These are phyloP conservation scores for Trametes cingulata DNA, from an alignment of 768 basidiomycete genomes.

Conservation along the genomic window DNA sequence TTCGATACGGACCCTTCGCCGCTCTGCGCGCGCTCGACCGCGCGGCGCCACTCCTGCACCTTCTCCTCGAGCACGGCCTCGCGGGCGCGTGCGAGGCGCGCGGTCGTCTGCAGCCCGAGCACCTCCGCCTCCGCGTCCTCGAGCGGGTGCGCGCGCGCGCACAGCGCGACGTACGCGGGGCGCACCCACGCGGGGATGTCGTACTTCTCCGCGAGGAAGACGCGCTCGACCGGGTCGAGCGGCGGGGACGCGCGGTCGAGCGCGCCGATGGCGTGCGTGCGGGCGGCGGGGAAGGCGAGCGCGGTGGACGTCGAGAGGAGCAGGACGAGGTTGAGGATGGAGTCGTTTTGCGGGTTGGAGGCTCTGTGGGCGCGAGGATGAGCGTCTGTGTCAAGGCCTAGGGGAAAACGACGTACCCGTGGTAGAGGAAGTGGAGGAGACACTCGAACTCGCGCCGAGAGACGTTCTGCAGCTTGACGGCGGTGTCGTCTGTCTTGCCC, in stretches of 20 bases:
- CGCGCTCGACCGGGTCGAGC: constrained; percentile 36
- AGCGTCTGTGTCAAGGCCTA: no score
- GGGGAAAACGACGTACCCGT: constrained; percentile 32
- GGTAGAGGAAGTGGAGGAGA: constrained; percentile 42
- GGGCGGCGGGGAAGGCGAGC: constrained; percentile 39
- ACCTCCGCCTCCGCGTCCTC: constrained; percentile 36
- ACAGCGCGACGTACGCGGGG: constrained; percentile 40
- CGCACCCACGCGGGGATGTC: constrained; percentile 41
- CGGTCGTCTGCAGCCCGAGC: constrained; percentile 34
- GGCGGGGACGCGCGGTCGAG: constrained; percentile 19
- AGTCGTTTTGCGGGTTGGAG: constrained; percentile 15
- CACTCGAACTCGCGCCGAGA: constrained; percentile 38
- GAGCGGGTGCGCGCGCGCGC: constrained; percentile 37
- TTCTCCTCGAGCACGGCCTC: constrained; percentile 27
- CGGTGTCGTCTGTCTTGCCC: constrained; percentile 34
- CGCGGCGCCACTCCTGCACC: constrained; percentile 19
- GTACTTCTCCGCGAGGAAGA: constrained; percentile 42
- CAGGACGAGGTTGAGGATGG: constrained; percentile 23
- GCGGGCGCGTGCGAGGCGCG: constrained; percentile 29
- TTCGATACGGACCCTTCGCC: constrained; percentile 11
- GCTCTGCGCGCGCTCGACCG: constrained; percentile 14
- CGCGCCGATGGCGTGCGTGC: constrained; percentile 35
- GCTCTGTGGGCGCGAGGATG: not conserved
- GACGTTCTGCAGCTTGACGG: constrained; percentile 38
- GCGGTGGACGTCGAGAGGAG: constrained; percentile 43